Evolutionary conservation across 2,329 filamentous ascomycete species (phyloP).

Genomic region (Fusarium beomiforme): DNA sequence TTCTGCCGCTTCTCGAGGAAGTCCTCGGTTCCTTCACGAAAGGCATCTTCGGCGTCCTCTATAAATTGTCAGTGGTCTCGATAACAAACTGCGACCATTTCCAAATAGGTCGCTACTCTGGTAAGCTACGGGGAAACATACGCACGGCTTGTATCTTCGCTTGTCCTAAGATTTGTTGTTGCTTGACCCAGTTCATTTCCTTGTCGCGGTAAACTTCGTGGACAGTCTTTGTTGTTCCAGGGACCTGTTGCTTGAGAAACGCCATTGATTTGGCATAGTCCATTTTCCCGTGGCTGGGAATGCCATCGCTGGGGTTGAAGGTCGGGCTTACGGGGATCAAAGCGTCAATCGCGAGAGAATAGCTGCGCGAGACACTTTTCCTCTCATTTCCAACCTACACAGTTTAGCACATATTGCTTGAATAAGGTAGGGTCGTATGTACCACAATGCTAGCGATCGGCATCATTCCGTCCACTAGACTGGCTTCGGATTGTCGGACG

Average conservation of each 20-base stretch:
- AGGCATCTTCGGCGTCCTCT: neutral
- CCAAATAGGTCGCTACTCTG: no score
- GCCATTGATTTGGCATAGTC: neutral
- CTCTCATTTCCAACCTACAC: neutral
- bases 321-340: neutral
- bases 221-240: neutral
- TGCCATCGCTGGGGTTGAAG: neutral
- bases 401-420: fast-evolving
- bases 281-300: no score
- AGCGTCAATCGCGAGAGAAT: neutral
- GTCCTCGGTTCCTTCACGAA: neutral
- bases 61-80: neutral
- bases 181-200: neutral
- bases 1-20: neutral
- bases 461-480: neutral
- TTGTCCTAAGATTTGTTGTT: neutral
- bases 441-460: neutral
- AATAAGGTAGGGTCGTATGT: fast-evolving
- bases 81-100: no score
- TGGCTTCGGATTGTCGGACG: neutral
- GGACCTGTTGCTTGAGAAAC: neutral
- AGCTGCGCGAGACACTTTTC: neutral
- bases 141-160: neutral
- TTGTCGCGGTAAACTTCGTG: neutral
- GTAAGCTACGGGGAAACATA: neutral